These are phyloP conservation scores for Senna tora DNA, from an alignment of 306 rosid genomes.

Conservation along the genomic window DNA sequence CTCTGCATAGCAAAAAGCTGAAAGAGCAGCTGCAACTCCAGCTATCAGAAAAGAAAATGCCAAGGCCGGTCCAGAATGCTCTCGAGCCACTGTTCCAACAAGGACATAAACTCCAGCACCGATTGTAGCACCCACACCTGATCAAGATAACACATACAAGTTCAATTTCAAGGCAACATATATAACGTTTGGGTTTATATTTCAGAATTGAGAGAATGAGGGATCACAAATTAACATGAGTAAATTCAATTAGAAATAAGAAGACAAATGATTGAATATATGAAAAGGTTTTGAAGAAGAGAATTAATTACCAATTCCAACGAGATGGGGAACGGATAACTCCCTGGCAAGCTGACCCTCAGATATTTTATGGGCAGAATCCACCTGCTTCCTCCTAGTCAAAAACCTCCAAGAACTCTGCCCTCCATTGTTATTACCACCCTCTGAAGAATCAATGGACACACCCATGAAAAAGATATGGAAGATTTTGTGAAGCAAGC, in stretches of 20 bases:
- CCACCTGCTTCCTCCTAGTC: conserved; percentile 76
- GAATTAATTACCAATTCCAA: conserved; percentile 72
- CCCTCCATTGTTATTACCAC: conserved; percentile 40
- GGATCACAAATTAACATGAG: background rate
- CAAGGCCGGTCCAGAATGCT: conserved; percentile 89
- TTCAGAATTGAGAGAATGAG: background rate
- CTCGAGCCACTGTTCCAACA: conserved; percentile 94
- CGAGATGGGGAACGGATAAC: conserved; percentile 68
- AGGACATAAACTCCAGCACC: conserved; percentile 98
- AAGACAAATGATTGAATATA: background rate
- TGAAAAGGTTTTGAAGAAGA: background rate
- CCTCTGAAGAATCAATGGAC: conserved; percentile 47
- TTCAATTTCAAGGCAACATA: conserved; percentile 1
- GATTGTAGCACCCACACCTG: conserved; percentile 92
- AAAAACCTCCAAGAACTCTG: conserved; percentile 52
- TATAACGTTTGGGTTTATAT: background rate
- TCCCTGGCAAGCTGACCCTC: conserved; percentile 71
- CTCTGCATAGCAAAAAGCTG: conserved; percentile 94
- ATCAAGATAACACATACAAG: conserved; percentile 7
- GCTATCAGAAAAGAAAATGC: conserved; percentile 83
- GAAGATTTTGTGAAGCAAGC: conserved; percentile 4
- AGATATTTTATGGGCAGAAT: conserved; percentile 49
- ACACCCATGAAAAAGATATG: conserved; percentile 59
- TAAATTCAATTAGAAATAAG: too few species aligned
- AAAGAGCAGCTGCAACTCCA: conserved; percentile 90